Percentiles rank a stretch among this genome's conserved stretches.
Evolutionary conservation across 768 basidiomycete genomes (phyloP).

Genomic region (Hypsizygus marmoreus): DNA sequence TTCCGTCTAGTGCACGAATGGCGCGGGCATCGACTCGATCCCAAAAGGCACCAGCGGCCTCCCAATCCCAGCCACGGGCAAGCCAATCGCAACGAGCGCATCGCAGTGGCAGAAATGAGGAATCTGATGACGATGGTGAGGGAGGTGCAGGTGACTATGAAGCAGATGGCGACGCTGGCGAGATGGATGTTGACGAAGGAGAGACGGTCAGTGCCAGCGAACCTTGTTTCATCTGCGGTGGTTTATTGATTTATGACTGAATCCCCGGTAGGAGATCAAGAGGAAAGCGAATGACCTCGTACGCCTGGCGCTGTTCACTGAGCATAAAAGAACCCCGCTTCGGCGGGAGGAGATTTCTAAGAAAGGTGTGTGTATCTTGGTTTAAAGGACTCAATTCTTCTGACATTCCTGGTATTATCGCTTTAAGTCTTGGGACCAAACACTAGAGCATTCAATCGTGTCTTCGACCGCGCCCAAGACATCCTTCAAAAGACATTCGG

Average conservation of each 20-base stretch:
- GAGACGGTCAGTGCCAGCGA: constrained; percentile 15
- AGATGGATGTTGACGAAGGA: constrained; percentile 28
- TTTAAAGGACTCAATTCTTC: too few relatives aligned
- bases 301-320: constrained; percentile 79
- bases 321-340: constrained; percentile 67
- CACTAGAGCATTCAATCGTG: constrained; percentile 60
- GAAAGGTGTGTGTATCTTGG: constrained; percentile 52
- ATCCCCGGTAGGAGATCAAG: constrained; percentile 55
- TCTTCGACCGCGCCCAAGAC: constrained; percentile 65
- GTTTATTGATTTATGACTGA: constrained; percentile 1
- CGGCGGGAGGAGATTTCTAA: constrained; percentile 86
- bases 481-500: constrained; percentile 70
- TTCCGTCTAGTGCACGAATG: too few relatives aligned
- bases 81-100: constrained; percentile 38
- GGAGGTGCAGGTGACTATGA: constrained; percentile 36
- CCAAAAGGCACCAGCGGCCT: constrained; percentile 38
- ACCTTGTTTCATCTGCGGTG: background rate
- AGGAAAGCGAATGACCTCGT: constrained; percentile 73
- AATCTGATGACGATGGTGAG: constrained; percentile 39
- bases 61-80: constrained; percentile 38
- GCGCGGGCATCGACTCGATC: constrained; percentile 39
- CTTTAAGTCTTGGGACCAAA: constrained; percentile 33
- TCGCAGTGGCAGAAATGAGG: constrained; percentile 28
- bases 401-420: background rate
- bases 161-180: constrained; percentile 36